phyloP scores from a whole-genome alignment of 371 early-diverging fungal species.

The Saksenaea vasiformis region DNA sequence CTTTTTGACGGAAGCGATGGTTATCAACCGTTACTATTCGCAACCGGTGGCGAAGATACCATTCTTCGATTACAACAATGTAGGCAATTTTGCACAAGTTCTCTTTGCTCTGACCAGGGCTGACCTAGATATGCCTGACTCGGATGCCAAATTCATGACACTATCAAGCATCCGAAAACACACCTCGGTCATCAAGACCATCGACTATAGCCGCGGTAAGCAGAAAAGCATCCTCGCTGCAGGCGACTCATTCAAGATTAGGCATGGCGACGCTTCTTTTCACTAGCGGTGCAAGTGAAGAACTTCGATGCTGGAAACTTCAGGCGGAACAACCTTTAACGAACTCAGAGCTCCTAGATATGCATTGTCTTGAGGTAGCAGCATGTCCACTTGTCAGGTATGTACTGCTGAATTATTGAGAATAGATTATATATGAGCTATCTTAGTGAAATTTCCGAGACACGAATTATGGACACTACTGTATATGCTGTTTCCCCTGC shows the following conservation, averaged over 20 bases:
- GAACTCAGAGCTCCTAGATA: conserved; percentile 1
- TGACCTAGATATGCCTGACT: conserved; percentile 25
- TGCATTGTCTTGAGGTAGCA: conserved; percentile 56
- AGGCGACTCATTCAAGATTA: background rate
- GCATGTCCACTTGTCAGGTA: conserved; percentile 50
- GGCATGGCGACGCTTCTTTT: conserved; percentile 42
- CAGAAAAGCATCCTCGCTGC: background rate
- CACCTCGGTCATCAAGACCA: conserved; percentile 51
- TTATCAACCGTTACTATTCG: conserved; percentile 35
- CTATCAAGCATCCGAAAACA: conserved; percentile 51
- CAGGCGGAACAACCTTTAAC: conserved; percentile 21
- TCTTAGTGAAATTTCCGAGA: conserved; percentile 50
- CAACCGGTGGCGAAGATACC: conserved; percentile 57
- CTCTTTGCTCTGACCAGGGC: background rate
- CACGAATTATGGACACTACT: conserved; percentile 63
- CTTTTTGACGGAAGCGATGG: conserved; percentile 16
- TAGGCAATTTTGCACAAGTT: background rate
- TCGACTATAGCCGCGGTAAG: conserved; percentile 33
- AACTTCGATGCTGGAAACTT: conserved; percentile 57
- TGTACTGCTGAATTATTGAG: conserved; percentile 13
- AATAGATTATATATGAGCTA: background rate
- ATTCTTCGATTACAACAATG: conserved; percentile 50
- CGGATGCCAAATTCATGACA: conserved; percentile 23
- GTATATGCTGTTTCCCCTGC: conserved; percentile 32
- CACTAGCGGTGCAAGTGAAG: conserved; percentile 58